Base-by-base conservation (phyloP, 208 protist species). In the Trypanosoma platydactyli region DNA sequence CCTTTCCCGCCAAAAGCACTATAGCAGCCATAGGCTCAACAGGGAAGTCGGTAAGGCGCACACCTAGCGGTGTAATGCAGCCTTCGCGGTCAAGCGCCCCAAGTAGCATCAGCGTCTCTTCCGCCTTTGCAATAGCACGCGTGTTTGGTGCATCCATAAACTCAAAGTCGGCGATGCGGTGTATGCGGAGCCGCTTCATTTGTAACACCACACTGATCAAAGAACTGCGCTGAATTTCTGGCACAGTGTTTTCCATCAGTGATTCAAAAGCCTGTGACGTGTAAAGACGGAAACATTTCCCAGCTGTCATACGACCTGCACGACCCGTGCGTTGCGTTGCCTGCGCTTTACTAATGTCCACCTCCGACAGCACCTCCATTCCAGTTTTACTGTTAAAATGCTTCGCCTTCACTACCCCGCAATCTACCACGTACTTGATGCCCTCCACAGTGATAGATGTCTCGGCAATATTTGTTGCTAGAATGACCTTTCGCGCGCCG, bases 401-500 rank as follows among this genome's bases (percentile, higher is more conserved):
- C 67, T 98, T 99, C 38, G 97, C 96, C 86, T 99, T 99, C 27
- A 88, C 92, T 46, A 98, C 98, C 0, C 98, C 98, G 49, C 86
- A 84, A 78, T 99, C 99, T 40, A 99, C 95, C 2, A 99, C 98
- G 81, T 99, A 99, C 35, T 97, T 89, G 62, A 99, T 98, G 29
- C 97, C 97, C 75, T 99, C 95, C 48, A 99, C 99, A 15, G 99
- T 99, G 22, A 99, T 88, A 33, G 98, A 99, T 4, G 99, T 99
- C 68, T 99, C 98, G 35, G 98, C 98, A 72, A 99, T 99, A 83
- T 99, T 99, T 38, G 98, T 99, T 0, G 98, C 97, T 9, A 99
- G 74, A 40, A 99, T 97, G 3, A 98, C 86, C 72, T 98, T 99
- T 58, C 97, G 86, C 25, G 87, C 77, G 0, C 84, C 83, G 0